Evolutionary conservation across 2,329 filamentous ascomycete species (phyloP).

Genomic region (Tolypocladium guangdongense): DNA sequence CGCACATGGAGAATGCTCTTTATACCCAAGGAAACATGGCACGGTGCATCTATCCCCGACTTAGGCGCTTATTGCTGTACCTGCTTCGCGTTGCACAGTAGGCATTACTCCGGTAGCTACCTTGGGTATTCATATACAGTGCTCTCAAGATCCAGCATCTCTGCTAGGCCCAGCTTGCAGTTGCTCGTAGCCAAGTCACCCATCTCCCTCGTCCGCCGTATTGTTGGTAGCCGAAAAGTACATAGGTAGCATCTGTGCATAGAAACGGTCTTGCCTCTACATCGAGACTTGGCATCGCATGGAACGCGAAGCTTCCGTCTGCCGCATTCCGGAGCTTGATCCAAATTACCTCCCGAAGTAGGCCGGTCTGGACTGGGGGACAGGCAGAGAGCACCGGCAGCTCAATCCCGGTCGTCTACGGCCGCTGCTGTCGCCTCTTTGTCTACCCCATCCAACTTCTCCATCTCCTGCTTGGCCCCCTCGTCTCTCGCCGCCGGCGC

Average conservation of each 20-base stretch:
- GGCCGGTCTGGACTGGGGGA: background rate
- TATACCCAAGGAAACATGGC: too few relatives aligned
- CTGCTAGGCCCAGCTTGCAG: background rate
- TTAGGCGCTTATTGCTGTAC: background rate
- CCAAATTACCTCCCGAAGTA: background rate
- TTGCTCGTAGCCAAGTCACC: background rate
- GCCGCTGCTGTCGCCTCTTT: background rate
- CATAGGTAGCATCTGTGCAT: background rate
- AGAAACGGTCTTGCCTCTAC: too few relatives aligned
- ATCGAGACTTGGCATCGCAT: background rate
- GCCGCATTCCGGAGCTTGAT: too few relatives aligned
- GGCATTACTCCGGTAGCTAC: background rate
- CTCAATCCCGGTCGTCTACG: background rate
- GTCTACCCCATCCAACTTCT: background rate
- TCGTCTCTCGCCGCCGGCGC: slow-evolving; percentile 3
- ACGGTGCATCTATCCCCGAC: background rate
- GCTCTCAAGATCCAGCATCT: background rate
- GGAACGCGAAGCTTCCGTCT: background rate
- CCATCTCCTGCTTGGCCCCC: background rate
- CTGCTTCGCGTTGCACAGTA: background rate
- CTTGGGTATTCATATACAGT: background rate
- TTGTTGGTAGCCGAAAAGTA: too few relatives aligned
- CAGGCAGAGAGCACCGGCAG: background rate
- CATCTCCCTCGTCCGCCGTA: background rate
- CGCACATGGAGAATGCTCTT: background rate